Evolutionary conservation across 257 asterid species (phyloP).

Genomic region (Paulownia fortunei): DNA sequence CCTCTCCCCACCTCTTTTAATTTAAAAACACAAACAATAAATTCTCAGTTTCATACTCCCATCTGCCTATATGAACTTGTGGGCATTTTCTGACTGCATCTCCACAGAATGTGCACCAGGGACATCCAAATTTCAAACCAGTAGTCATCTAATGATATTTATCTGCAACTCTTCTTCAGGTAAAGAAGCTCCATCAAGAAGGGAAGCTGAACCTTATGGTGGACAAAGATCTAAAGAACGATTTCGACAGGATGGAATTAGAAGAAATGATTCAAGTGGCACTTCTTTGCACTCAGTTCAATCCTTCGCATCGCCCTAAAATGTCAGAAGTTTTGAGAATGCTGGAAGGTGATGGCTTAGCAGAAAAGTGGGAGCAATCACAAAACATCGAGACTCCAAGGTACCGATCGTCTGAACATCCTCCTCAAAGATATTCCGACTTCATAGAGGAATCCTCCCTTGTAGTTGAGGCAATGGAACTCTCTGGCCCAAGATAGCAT

Average conservation of each 20-base stretch:
- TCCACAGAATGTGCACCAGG: neutral
- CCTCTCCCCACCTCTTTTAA: neutral
- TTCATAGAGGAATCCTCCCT: constrained; percentile 82
- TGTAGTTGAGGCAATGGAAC: constrained; percentile 89
- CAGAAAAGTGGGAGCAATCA: constrained; percentile 94
- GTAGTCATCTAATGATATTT: neutral
- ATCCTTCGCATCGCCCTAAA: constrained; percentile 82
- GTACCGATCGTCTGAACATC: constrained; percentile 51
- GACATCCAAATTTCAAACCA: neutral
- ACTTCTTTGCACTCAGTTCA: constrained; percentile 80
- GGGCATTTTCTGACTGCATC: too few species aligned
- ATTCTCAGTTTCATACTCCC: neutral
- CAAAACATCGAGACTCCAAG: constrained; percentile 63
- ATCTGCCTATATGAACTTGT: too few species aligned
- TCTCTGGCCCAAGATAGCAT: constrained; percentile 93
- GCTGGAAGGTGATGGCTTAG: constrained; percentile 92
- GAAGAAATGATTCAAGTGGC: constrained; percentile 92
- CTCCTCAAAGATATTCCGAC: constrained; percentile 77
- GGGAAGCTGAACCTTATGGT: constrained; percentile 72
- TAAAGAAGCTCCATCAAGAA: constrained; percentile 80
- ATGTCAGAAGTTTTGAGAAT: constrained; percentile 95
- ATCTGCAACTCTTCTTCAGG: constrained; percentile 47
- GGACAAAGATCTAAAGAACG: constrained; percentile 68
- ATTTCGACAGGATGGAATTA: constrained; percentile 63
- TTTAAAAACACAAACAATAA: neutral